Evolutionary conservation across 306 rosid genomes (phyloP), one percentile per base, ranked within the genome.

Genomic region (Quillaja saponaria): DNA sequence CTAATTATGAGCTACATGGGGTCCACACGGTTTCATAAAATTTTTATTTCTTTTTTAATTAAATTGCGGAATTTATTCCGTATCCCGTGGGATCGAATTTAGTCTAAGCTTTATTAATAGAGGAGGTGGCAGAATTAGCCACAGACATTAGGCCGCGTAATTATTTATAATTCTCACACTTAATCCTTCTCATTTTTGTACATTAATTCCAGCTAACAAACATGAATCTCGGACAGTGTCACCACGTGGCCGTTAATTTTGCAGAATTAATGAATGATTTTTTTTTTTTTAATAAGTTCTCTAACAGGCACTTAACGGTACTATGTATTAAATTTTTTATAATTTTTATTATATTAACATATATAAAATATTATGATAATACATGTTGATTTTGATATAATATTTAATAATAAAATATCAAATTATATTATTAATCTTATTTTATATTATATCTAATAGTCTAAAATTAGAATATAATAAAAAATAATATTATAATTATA

Each of bases 11-110:
- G 50, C 7, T 16, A 31, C 60, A 57, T 34, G 46, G 71, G 83
- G 83, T 74, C 86, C 86, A 81, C 86, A 52, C 83, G 86, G 9
- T 81, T 77, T 74, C 28, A 3, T 25, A 38, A 48, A 31, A 49
- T 35, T 31, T 13, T 0, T 9, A 42, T 42, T 42, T 64, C 8
- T 18, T 12, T 35, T 25, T 42, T 12, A 42, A 12, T 1, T 42
- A 42, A 42, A 34, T 42, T 54, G 68, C 76, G 79, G 76, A 66
- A 72, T 68, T 76, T 70, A 64, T 68, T 80, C 85, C 76, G 79
- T 64, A 76, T 68, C 33, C 1, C 47, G 72, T 63, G 69, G 72
- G 55, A 72, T 76, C 70, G 72, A 70, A 58, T 51, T 35, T 45
- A 70, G 76, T 76, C 71, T 65, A 60, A 69, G 18, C 28, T n/a